Evolutionary conservation across 805 yeast genomes (phyloP).

Genomic region (Ogataea methanolica): DNA sequence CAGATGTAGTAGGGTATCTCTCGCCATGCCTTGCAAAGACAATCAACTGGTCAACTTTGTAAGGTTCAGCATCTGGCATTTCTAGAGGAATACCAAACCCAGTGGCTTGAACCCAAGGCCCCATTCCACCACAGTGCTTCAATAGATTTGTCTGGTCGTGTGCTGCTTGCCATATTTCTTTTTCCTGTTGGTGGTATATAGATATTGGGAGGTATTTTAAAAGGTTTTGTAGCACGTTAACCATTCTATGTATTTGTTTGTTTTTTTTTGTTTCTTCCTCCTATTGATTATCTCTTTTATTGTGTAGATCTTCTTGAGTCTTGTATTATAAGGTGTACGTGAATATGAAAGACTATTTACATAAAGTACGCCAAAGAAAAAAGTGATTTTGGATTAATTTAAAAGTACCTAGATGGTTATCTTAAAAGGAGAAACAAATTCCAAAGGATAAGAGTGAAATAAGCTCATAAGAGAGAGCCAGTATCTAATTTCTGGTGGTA

Average conservation of each 20-base stretch:
- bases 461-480: too few relatives aligned
- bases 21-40: conserved; percentile 76
- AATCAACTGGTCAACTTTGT: conserved; percentile 63
- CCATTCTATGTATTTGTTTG: neutral
- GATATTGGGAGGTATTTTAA: neutral
- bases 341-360: too few relatives aligned
- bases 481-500: too few relatives aligned
- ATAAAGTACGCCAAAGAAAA: too few relatives aligned
- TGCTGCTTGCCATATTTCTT: conserved; percentile 24
- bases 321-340: too few relatives aligned
- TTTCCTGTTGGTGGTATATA: neutral
- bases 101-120: conserved; percentile 47
- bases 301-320: too few relatives aligned
- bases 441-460: too few relatives aligned
- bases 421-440: too few relatives aligned
- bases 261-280: too few relatives aligned
- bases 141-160: conserved; percentile 44
- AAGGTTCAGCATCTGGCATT: conserved; percentile 41
- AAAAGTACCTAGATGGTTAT: too few relatives aligned
- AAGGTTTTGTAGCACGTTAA: conserved; percentile 1
- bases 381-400: too few relatives aligned
- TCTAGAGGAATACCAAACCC: conserved; percentile 48
- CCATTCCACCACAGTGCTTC: conserved; percentile 44
- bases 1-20: conserved; percentile 56
- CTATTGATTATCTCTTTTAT: too few relatives aligned